Conservation (phyloP, 805 yeast genomes). For the Starmerella bombicola region DNA sequence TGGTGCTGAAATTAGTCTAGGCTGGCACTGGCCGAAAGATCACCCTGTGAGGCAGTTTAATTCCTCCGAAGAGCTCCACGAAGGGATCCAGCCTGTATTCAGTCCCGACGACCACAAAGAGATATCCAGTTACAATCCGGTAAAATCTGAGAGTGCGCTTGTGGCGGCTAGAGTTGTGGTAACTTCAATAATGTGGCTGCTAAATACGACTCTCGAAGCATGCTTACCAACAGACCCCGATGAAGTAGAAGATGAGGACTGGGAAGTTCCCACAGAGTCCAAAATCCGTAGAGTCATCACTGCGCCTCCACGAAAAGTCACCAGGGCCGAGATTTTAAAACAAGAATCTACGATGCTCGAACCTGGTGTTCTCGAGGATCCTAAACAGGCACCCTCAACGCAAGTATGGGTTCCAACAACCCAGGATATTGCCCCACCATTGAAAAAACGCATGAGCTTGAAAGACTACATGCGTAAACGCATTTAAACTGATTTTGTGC, state of each 20-base stretch:
- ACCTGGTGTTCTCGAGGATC: not conserved
- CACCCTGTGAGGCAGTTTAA: constrained; percentile 49
- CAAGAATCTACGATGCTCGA: no score
- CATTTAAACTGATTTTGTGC: not conserved
- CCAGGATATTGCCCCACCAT: constrained; percentile 8
- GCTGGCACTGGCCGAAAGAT: constrained; percentile 78
- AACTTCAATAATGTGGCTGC: constrained; percentile 10
- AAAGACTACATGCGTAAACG: constrained; percentile 21
- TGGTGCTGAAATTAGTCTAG: constrained; percentile 62
- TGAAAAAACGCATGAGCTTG: constrained; percentile 20
- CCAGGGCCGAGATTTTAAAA: no score
- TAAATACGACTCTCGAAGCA: constrained; percentile 2
- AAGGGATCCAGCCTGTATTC: no score
- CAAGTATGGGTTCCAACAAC: constrained; percentile 18
- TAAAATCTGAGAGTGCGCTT: no score
- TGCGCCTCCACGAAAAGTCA: no score
- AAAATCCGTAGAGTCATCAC: no score
- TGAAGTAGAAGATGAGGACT: constrained; percentile 12
- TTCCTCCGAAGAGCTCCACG: not conserved
- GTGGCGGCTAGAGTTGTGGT: not conserved
- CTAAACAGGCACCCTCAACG: constrained; percentile 2
- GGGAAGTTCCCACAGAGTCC: constrained; percentile 10
- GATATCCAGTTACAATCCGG: no score
- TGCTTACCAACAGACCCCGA: constrained; percentile 3
- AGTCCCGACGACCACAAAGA: no score